Evolutionary conservation across 2,329 filamentous ascomycete species (phyloP), one percentile per base, ranked within the genome.

Genomic region (Chaetomium sp.): DNA sequence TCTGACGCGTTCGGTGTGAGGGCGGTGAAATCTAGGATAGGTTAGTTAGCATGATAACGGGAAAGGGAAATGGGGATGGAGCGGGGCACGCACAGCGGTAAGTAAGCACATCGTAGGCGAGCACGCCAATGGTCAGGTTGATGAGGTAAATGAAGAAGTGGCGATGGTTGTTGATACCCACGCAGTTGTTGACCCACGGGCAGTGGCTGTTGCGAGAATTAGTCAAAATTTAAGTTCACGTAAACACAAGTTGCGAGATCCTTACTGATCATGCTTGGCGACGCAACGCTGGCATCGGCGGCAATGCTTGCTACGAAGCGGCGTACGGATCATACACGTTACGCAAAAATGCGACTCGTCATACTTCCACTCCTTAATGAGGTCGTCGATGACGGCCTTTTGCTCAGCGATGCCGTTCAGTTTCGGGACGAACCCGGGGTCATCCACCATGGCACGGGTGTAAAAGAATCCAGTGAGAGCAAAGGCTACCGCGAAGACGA

Each of bases 131-230:
- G 53, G 90, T 88, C 59, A 99, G 74, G 65, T 74, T 85, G 43
- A 95, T 74, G 14, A 99, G 80, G 69, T 97, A 99, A 49, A 96
- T 75, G 66, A 96, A 88, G 71, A 99, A 99, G 64, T 96, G 91
- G 11, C 94, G 86, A 67, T 97, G 88, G 70, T 97, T 99, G 74
- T 97, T 97, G 61, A 94, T 82, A 44, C 89, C 94, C 43, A 99
- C 83, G 66, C 94, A 99, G 71, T 96, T 97, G 73, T 95, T 88
- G 32, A 97, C 89, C 94, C 94, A 99, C 0, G 94, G 94, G 67
- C 94, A 99, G 69, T 99, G 94, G 67, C 90, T 95, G 53, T 33
- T 40, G 12, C 11, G 10, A 11, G 14, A n/a, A 14, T 40, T 12
- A 40, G 37, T 40, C 36, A 49, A 56, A 5, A 8, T 35, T 3